A percentile compares a stretch with the other conserved stretches of the same genome.
Evolutionary conservation across 2,329 filamentous ascomycete species (phyloP).

Genomic region (Ceratocystis huliohia): DNA sequence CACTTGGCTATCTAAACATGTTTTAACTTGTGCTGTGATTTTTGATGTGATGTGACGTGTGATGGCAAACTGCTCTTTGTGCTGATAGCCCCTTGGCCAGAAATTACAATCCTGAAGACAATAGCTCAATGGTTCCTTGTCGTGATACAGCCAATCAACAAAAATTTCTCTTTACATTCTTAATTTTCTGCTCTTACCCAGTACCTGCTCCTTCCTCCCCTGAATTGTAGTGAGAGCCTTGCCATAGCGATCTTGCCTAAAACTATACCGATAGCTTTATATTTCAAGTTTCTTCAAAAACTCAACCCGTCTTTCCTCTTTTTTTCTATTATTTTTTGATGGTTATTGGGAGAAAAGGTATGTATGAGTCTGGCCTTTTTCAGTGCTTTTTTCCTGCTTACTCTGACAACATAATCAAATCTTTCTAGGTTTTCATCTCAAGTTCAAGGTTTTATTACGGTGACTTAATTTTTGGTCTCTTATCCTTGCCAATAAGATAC

Average conservation of each 20-base stretch:
- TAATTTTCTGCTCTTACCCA: background rate
- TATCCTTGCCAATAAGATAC: background rate
- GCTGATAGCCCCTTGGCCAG: background rate
- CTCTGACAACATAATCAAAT: background rate
- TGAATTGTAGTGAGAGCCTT: background rate
- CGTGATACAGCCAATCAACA: background rate
- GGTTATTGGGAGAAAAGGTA: background rate
- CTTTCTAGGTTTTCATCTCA: background rate
- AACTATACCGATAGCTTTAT: background rate
- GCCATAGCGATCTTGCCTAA: background rate
- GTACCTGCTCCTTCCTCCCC: slow-evolving; percentile 12
- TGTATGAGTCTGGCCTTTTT: background rate
- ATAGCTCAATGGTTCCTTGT: background rate
- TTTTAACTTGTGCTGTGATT: background rate
- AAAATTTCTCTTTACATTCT: background rate
- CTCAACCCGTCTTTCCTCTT: background rate
- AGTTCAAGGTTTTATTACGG: background rate
- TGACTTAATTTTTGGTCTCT: background rate
- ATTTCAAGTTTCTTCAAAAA: background rate
- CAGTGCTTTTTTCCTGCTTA: background rate
- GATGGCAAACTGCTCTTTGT: background rate
- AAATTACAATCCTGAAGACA: slow-evolving; percentile 4
- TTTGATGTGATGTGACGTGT: slow-evolving; percentile 2
- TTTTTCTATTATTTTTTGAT: background rate
- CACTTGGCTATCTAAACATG: background rate